These are phyloP conservation scores for Aegilops tauschii DNA, from an alignment of 176 grass and related monocot genomes.

Conservation along the genomic window DNA sequence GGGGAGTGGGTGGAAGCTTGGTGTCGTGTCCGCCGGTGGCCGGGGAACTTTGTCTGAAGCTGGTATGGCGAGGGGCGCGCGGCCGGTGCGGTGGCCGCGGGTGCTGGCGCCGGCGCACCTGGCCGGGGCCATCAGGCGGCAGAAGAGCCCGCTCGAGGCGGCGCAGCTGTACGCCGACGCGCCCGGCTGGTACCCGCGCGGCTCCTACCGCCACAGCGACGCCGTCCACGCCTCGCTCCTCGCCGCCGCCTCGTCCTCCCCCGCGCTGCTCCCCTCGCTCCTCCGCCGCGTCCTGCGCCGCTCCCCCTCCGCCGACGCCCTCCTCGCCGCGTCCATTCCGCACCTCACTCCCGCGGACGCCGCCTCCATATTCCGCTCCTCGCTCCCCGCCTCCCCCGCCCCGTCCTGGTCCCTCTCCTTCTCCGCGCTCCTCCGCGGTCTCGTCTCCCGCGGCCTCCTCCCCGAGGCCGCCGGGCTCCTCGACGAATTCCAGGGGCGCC, in stretches of 20 bases:
- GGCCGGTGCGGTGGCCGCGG: constrained; percentile 67
- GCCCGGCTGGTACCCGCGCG: constrained; percentile 44
- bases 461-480: constrained; percentile 46
- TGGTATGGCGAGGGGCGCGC: constrained; percentile 11
- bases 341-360: constrained; percentile 26
- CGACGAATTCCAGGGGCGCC: constrained; percentile 28
- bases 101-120: constrained; percentile 67
- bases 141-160: constrained; percentile 59
- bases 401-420: constrained; percentile 75
- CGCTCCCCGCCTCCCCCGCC: constrained; percentile 46
- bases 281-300: constrained; percentile 45
- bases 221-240: constrained; percentile 47
- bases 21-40: not conserved
- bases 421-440: constrained; percentile 57
- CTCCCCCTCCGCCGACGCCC: constrained; percentile 45
- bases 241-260: constrained; percentile 28
- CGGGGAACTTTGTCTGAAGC: too few species aligned
- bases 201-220: constrained; percentile 68
- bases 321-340: constrained; percentile 51
- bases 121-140: constrained; percentile 57
- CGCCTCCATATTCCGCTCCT: constrained; percentile 40
- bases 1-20: too few species aligned
- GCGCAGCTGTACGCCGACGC: constrained; percentile 50
- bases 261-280: constrained; percentile 31
- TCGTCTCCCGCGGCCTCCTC: constrained; percentile 35